Evolutionary conservation across 108 stramenopile species (phyloP), one percentile per base, ranked within the genome.

Genomic region (Cylindrotheca fusiformis): DNA sequence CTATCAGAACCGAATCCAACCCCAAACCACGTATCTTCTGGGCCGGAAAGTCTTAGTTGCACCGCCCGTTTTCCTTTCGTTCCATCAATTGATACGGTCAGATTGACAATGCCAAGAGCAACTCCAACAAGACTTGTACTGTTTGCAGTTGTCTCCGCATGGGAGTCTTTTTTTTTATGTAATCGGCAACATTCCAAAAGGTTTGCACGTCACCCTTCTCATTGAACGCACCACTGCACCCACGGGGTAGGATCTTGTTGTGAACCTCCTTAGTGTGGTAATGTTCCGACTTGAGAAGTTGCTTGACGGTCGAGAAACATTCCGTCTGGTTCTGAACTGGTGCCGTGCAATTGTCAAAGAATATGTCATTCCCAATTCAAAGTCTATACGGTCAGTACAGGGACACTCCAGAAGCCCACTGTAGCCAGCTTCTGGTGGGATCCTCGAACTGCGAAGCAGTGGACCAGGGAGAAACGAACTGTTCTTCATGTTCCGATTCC

Each of bases 381-480:
- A 61, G 20, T 44, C 25, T 10, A 53, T 56, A 18, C 62, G 60
- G 41, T 49, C 31, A 5, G 32, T 63, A 23, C 47, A 49, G 31
- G 69, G 67, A 32, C 67, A 68, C 44, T 68, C 67, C 22, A 68
- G 12, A 3, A 68, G 50, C 25, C 67, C 67, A 51, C 67, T 68
- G 44, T 68, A 68, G 32, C 23, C n/a, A 1, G 32, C 28, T 12
- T 32, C 28, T 2, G 46, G 41, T 24, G 64, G 64, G 24, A 45
- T 45, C 29, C 30, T 26, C 19, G 67, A 68, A 25, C 17, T 41
- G 2, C 26, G 19, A 2, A 62, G 69, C 30, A 71, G 4, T 6
- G 69, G 69, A 19, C 69, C 69, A 4, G 61, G 69, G 2, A 60
- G 19, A 36, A 49, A 69, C 4, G n/a, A 8, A 22, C 20, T 21